Percentiles rank a stretch among this genome's conserved stretches.
phyloP scores from a whole-genome alignment of 148 eudicot genomes.

The Camellia japonica region DNA sequence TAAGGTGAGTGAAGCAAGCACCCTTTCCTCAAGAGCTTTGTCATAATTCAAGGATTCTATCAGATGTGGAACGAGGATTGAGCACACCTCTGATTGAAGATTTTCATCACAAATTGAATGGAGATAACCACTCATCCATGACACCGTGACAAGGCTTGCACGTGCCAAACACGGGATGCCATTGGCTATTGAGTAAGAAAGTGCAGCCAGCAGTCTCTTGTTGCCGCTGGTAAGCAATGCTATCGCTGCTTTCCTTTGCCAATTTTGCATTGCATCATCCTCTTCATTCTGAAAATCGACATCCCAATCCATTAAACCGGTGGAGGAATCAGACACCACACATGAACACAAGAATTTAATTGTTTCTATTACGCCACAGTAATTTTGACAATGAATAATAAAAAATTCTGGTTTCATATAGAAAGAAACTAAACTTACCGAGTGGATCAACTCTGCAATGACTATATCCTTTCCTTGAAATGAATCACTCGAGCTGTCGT shows the following conservation, averaged over 20 bases:
- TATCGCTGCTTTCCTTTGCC: slow-evolving; percentile 44
- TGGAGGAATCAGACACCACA: not conserved
- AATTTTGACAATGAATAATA: not conserved
- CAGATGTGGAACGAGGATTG: slow-evolving; percentile 31
- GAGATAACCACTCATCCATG: slow-evolving; percentile 42
- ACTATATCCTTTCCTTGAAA: slow-evolving; percentile 23
- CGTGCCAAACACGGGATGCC: slow-evolving; percentile 43
- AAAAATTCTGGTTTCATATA: not conserved
- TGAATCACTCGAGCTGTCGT: slow-evolving; percentile 21
- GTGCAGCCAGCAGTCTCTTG: slow-evolving; percentile 29
- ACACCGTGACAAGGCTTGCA: slow-evolving; percentile 47
- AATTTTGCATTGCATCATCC: slow-evolving; percentile 28
- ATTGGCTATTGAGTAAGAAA: slow-evolving; percentile 34
- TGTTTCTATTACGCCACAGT: too few species aligned
- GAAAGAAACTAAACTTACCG: slow-evolving; percentile 18
- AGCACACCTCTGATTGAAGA: slow-evolving; percentile 27
- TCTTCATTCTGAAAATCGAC: slow-evolving; percentile 31
- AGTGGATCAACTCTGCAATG: slow-evolving; percentile 11
- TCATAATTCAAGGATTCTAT: slow-evolving; percentile 26
- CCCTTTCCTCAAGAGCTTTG: slow-evolving; percentile 36
- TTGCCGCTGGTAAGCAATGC: slow-evolving; percentile 31
- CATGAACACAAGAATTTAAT: too few species aligned
- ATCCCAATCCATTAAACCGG: not conserved
- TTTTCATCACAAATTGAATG: slow-evolving; percentile 30
- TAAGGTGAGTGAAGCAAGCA: slow-evolving; percentile 43